A percentile compares a stretch with the other conserved stretches of the same genome.
These are phyloP conservation scores for Fusarium cyanostomum DNA, from an alignment of 2,329 filamentous ascomycete genomes.

Conservation along the genomic window DNA sequence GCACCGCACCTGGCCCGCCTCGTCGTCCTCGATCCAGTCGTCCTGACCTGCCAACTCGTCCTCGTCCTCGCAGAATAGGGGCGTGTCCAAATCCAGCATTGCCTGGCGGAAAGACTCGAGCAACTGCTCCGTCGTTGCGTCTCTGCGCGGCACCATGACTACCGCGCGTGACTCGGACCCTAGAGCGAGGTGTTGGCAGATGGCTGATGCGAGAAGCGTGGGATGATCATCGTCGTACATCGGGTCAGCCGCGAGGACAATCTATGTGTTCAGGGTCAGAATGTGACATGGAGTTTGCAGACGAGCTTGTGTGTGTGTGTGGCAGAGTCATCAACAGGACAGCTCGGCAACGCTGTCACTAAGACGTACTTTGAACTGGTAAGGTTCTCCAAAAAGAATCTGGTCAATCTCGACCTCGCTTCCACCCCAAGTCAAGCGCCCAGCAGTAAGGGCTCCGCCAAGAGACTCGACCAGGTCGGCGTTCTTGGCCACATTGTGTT, in stretches of 20 bases:
- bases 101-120: conserved; percentile 68
- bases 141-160: conserved; percentile 82
- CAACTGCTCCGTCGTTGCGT: conserved; percentile 71
- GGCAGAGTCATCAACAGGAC: conserved; percentile 7
- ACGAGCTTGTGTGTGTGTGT: neutral
- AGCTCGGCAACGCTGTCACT: neutral
- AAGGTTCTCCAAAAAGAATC: conserved; percentile 53
- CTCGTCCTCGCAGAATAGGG: conserved; percentile 65
- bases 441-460: conserved; percentile 68
- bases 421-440: conserved; percentile 79
- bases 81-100: conserved; percentile 63
- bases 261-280: conserved; percentile 49
- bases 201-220: conserved; percentile 73
- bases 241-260: conserved; percentile 86
- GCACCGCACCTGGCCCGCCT: conserved; percentile 64
- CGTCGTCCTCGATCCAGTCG: conserved; percentile 72
- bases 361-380: conserved; percentile 61
- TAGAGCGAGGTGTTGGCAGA: conserved; percentile 72
- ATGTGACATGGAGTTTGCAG: conserved; percentile 15
- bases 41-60: conserved; percentile 73
- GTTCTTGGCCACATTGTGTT: conserved; percentile 77
- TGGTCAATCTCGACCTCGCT: conserved; percentile 56
- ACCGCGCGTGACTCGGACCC: conserved; percentile 70
- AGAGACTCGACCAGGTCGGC: conserved; percentile 60
- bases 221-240: conserved; percentile 90